Conservation (phyloP, 345 rosid genomes). For the Euclidium syriacum region DNA sequence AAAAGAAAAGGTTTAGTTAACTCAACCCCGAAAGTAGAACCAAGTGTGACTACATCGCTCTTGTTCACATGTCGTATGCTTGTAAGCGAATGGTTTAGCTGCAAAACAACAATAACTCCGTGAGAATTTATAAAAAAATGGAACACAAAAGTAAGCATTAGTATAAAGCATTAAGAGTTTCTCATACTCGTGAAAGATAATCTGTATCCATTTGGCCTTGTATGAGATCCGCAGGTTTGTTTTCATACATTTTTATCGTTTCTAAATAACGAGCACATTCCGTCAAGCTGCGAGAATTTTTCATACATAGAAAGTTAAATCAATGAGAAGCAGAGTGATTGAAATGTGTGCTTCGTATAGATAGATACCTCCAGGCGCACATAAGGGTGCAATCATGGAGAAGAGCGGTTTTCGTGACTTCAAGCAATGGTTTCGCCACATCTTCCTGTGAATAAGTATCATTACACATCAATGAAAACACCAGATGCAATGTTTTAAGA, state of each 20-base stretch:
- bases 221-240: conserved; percentile 92
- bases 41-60: conserved; percentile 94
- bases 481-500: neutral
- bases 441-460: conserved; percentile 53
- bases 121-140: neutral
- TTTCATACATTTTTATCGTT: conserved; percentile 88
- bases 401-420: conserved; percentile 72
- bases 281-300: conserved; percentile 51
- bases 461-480: neutral
- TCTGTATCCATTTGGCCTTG: conserved; percentile 94
- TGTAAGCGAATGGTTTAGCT: conserved; percentile 79
- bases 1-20: neutral
- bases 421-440: conserved; percentile 71
- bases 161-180: neutral
- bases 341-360: neutral
- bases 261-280: conserved; percentile 98
- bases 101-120: conserved; percentile 12
- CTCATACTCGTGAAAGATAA: conserved; percentile 72
- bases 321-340: neutral
- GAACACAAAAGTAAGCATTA: neutral
- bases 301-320: neutral
- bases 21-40: conserved; percentile 88
- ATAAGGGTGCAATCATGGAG: conserved; percentile 89
- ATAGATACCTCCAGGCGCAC: conserved; percentile 76
- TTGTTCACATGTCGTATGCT: conserved; percentile 77